These are phyloP conservation scores for Ogataea ramenticola DNA, from an alignment of 805 yeast species.

Conservation along the genomic window DNA sequence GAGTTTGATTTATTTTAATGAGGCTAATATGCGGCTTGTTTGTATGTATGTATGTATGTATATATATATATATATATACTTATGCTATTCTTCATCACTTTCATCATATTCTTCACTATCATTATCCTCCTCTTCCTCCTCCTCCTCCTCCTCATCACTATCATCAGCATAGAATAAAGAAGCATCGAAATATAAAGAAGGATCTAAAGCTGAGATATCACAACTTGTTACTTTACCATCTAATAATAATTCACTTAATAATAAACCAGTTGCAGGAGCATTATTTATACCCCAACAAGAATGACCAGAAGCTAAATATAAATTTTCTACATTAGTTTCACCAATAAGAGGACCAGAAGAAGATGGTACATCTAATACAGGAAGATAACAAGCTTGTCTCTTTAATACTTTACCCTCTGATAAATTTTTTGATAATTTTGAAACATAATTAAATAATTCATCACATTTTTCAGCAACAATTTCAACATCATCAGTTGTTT, in stretches of 20 bases:
- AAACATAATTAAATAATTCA: conserved; percentile 73
- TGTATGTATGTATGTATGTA: not conserved
- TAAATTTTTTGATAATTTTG: conserved; percentile 63
- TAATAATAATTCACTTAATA: conserved; percentile 77
- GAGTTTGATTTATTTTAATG: no score
- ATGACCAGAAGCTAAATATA: conserved; percentile 85
- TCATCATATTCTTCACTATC: conserved; percentile 13
- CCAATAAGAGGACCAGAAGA: conserved; percentile 92
- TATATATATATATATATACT: not conserved
- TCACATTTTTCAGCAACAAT: conserved; percentile 86
- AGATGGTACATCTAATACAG: conserved; percentile 89
- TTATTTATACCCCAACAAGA: conserved; percentile 99
- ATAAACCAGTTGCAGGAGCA: conserved; percentile 95
- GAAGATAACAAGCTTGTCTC: conserved; percentile 92
- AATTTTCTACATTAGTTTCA: conserved; percentile 76
- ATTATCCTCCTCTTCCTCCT: conserved; percentile 15
- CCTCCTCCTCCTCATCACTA: conserved; percentile 21
- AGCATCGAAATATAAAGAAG: conserved; percentile 82
- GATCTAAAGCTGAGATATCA: conserved; percentile 76
- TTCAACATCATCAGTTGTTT: conserved; percentile 88
- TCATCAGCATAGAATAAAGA: conserved; percentile 28
- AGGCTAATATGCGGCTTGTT: no score
- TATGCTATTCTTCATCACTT: conserved; percentile 7
- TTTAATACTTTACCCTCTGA: conserved; percentile 67
- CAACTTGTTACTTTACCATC: conserved; percentile 80